Conservation (phyloP, 768 basidiomycete species). For the Boletus insuetus region DNA sequence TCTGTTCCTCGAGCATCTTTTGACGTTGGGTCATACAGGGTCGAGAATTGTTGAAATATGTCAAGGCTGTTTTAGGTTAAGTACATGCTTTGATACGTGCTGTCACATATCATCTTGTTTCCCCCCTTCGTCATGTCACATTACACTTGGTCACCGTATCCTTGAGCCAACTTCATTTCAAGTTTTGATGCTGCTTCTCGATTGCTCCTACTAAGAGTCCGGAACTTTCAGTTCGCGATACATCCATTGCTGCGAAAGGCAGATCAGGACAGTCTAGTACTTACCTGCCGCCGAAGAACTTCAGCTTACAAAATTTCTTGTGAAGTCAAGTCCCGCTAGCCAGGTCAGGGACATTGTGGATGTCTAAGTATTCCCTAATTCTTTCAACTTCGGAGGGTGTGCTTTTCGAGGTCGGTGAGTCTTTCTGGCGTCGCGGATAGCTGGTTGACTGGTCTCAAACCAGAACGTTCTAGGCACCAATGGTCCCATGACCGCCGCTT, state of each 20-base stretch:
- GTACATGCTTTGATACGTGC: background rate
- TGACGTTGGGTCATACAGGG: conserved; percentile 41
- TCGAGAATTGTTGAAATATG: conserved; percentile 68
- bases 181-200: too few relatives aligned
- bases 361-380: background rate
- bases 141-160: background rate
- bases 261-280: background rate
- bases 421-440: too few relatives aligned
- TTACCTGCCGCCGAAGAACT: too few relatives aligned
- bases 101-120: background rate
- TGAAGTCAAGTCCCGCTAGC: background rate
- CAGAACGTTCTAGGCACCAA: too few relatives aligned
- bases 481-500: too few relatives aligned
- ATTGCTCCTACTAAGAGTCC: too few relatives aligned
- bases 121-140: background rate
- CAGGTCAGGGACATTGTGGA: conserved; percentile 1
- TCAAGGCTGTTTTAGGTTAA: conserved; percentile 63
- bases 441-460: too few relatives aligned
- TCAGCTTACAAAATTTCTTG: background rate
- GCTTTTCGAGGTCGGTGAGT: too few relatives aligned
- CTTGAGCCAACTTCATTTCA: background rate
- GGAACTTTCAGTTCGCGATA: background rate
- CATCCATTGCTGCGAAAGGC: background rate
- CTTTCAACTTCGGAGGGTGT: too few relatives aligned
- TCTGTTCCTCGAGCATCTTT: conserved; percentile 10